A percentile compares a stretch with the other conserved stretches of the same genome.
Conservation (phyloP, 306 rosid species). For the Malus fusca region DNA sequence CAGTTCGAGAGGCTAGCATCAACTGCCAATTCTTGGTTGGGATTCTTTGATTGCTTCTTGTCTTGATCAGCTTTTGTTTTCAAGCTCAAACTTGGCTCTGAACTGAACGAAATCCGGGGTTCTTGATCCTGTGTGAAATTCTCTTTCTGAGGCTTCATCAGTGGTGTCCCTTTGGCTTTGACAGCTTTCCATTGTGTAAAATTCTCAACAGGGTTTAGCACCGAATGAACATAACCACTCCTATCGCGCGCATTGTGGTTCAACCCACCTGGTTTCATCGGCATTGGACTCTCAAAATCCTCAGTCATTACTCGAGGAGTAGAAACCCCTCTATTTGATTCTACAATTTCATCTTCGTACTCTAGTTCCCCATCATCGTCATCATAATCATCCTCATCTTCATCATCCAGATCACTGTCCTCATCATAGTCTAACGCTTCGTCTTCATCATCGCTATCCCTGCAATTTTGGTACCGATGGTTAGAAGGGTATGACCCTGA, state of each 20-base stretch:
- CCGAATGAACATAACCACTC: slow-evolving; percentile 69
- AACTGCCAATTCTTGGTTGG: slow-evolving; percentile 49
- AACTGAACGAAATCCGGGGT: slow-evolving; percentile 27
- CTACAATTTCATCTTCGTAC: slow-evolving; percentile 28
- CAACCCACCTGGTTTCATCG: slow-evolving; percentile 23
- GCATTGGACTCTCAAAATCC: slow-evolving; percentile 34
- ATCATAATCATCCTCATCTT: slow-evolving; percentile 21
- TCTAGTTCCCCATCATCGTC: slow-evolving; percentile 36
- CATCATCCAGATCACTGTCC: slow-evolving; percentile 53
- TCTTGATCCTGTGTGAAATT: slow-evolving; percentile 33
- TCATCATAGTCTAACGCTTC: slow-evolving; percentile 40
- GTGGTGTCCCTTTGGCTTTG: slow-evolving; percentile 40
- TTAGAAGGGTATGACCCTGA: slow-evolving; percentile 51
- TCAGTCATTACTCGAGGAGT: slow-evolving; percentile 25
- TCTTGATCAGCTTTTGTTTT: slow-evolving; percentile 30
- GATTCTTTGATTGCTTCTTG: slow-evolving; percentile 27
- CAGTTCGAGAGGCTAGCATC: slow-evolving; percentile 92
- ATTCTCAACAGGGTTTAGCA: slow-evolving; percentile 77
- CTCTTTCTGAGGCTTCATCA: slow-evolving; percentile 55
- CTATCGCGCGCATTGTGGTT: slow-evolving; percentile 54
- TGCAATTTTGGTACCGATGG: slow-evolving; percentile 67
- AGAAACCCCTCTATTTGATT: slow-evolving; percentile 19
- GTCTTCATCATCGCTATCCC: slow-evolving; percentile 67
- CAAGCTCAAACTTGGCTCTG: slow-evolving; percentile 31
- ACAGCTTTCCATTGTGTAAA: slow-evolving; percentile 69